Evolutionary conservation across 768 basidiomycete species (phyloP), one percentile per base, ranked within the genome.

Genomic region (Tulasnella sp.): DNA sequence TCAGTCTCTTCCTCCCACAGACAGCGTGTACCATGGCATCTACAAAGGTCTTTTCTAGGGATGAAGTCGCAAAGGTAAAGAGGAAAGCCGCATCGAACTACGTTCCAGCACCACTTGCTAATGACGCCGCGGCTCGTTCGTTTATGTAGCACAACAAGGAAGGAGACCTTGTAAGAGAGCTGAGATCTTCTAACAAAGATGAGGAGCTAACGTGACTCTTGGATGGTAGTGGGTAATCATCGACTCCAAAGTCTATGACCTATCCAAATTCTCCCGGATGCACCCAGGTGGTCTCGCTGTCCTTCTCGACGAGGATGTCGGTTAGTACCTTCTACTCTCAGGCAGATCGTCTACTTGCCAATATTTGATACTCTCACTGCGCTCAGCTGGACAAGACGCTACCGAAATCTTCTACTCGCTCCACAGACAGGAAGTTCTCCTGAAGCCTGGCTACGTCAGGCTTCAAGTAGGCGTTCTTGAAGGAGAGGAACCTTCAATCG

Each of bases 381-480:
- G 37, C 72, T 66, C 66, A 89, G 92, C 91, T 67, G 94, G 93
- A 9, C 85, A 91, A 79, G 94, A 97, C 76, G 90, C 89, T 1
- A 96, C 94, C 0, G 90, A 93, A 40, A 85, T 86, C 5, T 97
- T 98, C 83, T 97, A 89, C 77, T 87, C 90, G 69, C 87, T 98
- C 44, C 95, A 98, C 78, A 86, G 92, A 29, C 86, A 89, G 47
- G 94, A 96, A 77, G 87, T 97, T 17, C 84, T 98, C 59, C 81
- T 85, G 72, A 88, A 84, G 75, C 89, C 91, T 0, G 90, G 91
- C 71, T 93, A 89, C 76, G 80, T 84, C 67, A 87, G 91, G 1
- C 83, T 95, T 14, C 84, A 87, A 73, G 87, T 95, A 72, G 94
- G 94, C n/a, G 82, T 80, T 14, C 83, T 95, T 71, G 81, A 84